Conservation (phyloP, 2,329 filamentous ascomycete genomes). For the Paraconiothyrium sp. region DNA sequence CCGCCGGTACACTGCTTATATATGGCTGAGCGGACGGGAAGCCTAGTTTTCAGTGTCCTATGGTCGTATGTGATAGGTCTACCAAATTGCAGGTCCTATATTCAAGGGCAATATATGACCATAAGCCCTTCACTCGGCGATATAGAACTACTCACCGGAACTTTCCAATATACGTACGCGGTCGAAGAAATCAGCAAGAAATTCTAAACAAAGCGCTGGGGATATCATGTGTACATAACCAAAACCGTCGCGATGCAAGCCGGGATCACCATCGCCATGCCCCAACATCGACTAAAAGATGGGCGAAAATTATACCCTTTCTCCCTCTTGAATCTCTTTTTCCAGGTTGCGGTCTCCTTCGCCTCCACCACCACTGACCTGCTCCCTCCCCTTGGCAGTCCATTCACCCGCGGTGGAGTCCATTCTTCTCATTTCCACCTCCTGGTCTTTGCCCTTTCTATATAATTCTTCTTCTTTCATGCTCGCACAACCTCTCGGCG, state of each 20-base stretch:
- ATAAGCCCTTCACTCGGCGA: no score
- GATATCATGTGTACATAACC: conserved; percentile 1
- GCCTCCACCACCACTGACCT: conserved; percentile 39
- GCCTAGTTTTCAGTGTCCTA: background rate
- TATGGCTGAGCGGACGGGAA: background rate
- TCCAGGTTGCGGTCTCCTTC: conserved; percentile 33
- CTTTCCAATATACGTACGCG: background rate
- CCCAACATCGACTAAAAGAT: background rate
- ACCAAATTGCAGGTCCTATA: background rate
- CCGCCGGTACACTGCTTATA: no score
- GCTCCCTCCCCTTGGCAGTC: conserved; percentile 38
- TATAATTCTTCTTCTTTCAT: conserved; percentile 38
- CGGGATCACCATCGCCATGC: background rate
- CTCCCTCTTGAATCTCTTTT: conserved; percentile 21
- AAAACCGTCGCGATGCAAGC: background rate
- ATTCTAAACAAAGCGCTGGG: background rate
- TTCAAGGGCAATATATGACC: background rate
- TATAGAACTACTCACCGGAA: background rate
- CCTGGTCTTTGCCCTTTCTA: conserved; percentile 26
- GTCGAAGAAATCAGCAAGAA: background rate
- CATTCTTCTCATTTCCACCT: conserved; percentile 29
- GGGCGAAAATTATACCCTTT: background rate
- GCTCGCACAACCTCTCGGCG: conserved; percentile 71
- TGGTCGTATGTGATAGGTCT: background rate
- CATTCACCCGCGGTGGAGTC: conserved; percentile 44